These are phyloP conservation scores for Mucor mucedo DNA, from an alignment of 371 early-diverging fungal genomes.

Conservation along the genomic window DNA sequence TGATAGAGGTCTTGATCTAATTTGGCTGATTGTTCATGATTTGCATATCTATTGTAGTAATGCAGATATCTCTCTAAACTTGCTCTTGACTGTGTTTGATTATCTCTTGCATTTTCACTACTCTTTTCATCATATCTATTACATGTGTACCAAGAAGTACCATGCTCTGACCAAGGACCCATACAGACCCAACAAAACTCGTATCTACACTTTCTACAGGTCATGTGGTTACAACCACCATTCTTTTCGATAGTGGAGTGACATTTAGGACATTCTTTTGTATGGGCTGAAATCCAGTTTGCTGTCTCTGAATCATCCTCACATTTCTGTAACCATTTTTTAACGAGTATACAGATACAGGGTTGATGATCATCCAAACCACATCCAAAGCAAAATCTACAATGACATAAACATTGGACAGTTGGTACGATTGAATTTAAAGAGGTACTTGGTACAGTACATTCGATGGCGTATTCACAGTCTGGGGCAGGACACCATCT, in stretches of 20 bases:
- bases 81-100: conserved; percentile 85
- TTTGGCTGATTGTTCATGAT: conserved; percentile 95
- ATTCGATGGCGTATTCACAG: conserved; percentile 94
- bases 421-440: conserved; percentile 82
- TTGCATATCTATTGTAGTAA: conserved; percentile 91
- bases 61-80: conserved; percentile 93
- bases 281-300: conserved; percentile 96
- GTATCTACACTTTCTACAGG: conserved; percentile 85
- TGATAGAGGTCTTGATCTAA: conserved; percentile 85
- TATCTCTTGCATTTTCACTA: conserved; percentile 80
- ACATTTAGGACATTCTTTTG: conserved; percentile 96
- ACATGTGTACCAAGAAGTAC: conserved; percentile 89
- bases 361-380: conserved; percentile 91
- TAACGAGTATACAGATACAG: conserved; percentile 84
- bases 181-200: conserved; percentile 93
- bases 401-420: conserved; percentile 84
- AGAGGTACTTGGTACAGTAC: conserved; percentile 74
- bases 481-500: conserved; percentile 97
- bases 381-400: conserved; percentile 94
- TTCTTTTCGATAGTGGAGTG: conserved; percentile 96
- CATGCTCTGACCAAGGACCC: conserved; percentile 94
- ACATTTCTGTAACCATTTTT: conserved; percentile 94
- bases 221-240: conserved; percentile 96
- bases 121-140: conserved; percentile 90
- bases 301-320: conserved; percentile 97